These are phyloP conservation scores for Zopfia rhizophila DNA, from an alignment of 2,329 filamentous ascomycete species.

Conservation along the genomic window DNA sequence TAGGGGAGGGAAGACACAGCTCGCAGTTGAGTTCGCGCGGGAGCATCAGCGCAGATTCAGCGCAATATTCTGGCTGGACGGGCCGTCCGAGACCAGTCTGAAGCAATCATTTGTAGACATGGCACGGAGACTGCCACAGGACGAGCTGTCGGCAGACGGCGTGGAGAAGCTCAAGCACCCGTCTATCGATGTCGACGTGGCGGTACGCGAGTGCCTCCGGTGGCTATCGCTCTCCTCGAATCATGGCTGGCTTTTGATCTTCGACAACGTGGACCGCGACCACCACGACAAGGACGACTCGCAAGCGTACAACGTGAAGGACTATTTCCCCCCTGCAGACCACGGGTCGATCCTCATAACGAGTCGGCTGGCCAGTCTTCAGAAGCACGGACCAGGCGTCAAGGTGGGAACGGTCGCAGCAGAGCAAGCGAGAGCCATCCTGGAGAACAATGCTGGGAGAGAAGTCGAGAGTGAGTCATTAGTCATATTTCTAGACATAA, in stretches of 20 bases:
- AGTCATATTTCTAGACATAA: no score
- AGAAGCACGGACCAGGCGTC: slow-evolving; percentile 39
- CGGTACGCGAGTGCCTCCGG: slow-evolving; percentile 23
- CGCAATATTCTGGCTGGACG: slow-evolving; percentile 28
- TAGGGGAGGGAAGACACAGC: slow-evolving; percentile 29
- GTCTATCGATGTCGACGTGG: slow-evolving; percentile 17
- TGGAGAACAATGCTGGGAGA: slow-evolving; percentile 34
- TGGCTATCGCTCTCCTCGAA: slow-evolving; percentile 30
- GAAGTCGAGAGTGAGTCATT: slow-evolving; percentile 30
- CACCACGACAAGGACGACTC: slow-evolving; percentile 17
- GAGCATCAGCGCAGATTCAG: slow-evolving; percentile 21
- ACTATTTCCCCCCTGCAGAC: slow-evolving; percentile 27
- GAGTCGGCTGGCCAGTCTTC: slow-evolving; percentile 26
- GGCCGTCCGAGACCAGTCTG: slow-evolving; percentile 20
- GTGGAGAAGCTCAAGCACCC: slow-evolving; percentile 20
- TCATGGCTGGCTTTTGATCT: slow-evolving; percentile 25
- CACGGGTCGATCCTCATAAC: slow-evolving; percentile 31
- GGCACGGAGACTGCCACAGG: slow-evolving; percentile 21
- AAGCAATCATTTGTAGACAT: slow-evolving; percentile 25
- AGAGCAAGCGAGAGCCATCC: slow-evolving; percentile 36
- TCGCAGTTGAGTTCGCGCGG: slow-evolving; percentile 24
- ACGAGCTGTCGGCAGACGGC: slow-evolving; percentile 19
- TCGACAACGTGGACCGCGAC: slow-evolving; percentile 34
- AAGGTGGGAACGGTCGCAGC: slow-evolving; percentile 31
- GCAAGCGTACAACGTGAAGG: slow-evolving; percentile 27